These are phyloP conservation scores for Ceratobasidium papillatum DNA, from an alignment of 1,284 basidiomycete genomes.

Conservation along the genomic window DNA sequence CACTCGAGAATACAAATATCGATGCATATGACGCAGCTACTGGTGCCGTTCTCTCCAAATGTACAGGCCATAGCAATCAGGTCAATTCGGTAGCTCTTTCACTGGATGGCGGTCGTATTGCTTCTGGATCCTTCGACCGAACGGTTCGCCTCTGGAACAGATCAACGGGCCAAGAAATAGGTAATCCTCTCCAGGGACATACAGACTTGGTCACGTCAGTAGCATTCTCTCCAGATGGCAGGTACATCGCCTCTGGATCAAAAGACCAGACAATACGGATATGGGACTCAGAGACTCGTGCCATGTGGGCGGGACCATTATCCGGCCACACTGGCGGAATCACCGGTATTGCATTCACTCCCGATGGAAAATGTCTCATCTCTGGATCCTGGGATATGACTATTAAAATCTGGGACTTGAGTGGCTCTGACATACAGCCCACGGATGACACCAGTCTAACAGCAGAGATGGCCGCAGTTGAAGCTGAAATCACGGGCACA, in stretches of 20 bases:
- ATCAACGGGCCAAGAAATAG: not conserved
- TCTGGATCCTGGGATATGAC: not conserved
- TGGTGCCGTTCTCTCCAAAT: not conserved
- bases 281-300: not conserved
- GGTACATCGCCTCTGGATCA: not conserved
- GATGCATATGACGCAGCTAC: not conserved
- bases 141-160: constrained; percentile 38
- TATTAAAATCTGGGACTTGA: not conserved
- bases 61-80: not conserved
- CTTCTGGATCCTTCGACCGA: not conserved
- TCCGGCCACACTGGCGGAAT: not conserved
- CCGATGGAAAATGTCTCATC: not conserved
- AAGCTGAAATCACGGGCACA: no score
- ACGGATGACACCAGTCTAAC: no score
- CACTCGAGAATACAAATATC: not conserved
- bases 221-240: not conserved
- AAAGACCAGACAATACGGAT: not conserved
- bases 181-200: not conserved
- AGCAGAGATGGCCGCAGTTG: no score
- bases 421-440: no score
- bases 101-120: constrained; percentile 29
- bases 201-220: not conserved
- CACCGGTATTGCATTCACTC: not conserved
- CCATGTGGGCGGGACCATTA: not conserved
- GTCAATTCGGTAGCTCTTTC: not conserved